Percentiles rank a stretch among this genome's conserved stretches.
Evolutionary conservation across 176 grass and related monocot species (phyloP).

Genomic region (Zoysia pacifica): DNA sequence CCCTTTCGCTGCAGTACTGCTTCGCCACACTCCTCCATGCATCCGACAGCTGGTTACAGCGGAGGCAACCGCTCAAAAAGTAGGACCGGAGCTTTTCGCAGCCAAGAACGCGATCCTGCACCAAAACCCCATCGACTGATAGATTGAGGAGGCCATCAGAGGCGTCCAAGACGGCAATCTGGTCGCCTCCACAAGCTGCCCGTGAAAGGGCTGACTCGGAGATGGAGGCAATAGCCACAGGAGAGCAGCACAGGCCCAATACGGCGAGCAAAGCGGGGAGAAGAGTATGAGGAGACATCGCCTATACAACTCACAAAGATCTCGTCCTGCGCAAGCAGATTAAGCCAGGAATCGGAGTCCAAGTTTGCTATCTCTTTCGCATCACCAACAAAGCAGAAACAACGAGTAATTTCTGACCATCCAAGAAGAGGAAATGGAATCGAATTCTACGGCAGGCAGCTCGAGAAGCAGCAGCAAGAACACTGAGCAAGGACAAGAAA

Average conservation of each 20-base stretch:
- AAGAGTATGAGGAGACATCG: slow-evolving; percentile 37
- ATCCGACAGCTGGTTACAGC: slow-evolving; percentile 43
- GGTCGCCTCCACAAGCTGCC: slow-evolving; percentile 65
- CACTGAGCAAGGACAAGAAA: slow-evolving; percentile 14
- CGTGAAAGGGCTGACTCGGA: slow-evolving; percentile 34
- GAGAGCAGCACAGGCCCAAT: slow-evolving; percentile 33
- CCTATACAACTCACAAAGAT: slow-evolving; percentile 21
- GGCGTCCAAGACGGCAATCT: slow-evolving; percentile 48
- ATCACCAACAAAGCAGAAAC: not conserved
- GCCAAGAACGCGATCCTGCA: slow-evolving; percentile 55
- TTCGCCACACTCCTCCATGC: slow-evolving; percentile 46
- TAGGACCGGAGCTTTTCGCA: slow-evolving; percentile 70
- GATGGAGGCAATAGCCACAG: slow-evolving; percentile 36
- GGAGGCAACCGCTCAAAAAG: slow-evolving; percentile 63
- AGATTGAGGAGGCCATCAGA: slow-evolving; percentile 47
- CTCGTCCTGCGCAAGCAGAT: not conserved
- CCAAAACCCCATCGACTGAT: slow-evolving; percentile 56
- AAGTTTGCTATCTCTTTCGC: not conserved
- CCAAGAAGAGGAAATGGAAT: slow-evolving; percentile 12
- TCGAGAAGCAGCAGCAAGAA: slow-evolving; percentile 4
- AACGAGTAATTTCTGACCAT: not conserved
- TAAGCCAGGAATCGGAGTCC: not conserved
- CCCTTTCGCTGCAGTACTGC: slow-evolving; percentile 56
- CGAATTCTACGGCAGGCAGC: not conserved
- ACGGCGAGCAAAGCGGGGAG: slow-evolving; percentile 48